Base-by-base conservation (phyloP, 2,329 filamentous ascomycete species). In the Calonectria pseudoturangicola region DNA sequence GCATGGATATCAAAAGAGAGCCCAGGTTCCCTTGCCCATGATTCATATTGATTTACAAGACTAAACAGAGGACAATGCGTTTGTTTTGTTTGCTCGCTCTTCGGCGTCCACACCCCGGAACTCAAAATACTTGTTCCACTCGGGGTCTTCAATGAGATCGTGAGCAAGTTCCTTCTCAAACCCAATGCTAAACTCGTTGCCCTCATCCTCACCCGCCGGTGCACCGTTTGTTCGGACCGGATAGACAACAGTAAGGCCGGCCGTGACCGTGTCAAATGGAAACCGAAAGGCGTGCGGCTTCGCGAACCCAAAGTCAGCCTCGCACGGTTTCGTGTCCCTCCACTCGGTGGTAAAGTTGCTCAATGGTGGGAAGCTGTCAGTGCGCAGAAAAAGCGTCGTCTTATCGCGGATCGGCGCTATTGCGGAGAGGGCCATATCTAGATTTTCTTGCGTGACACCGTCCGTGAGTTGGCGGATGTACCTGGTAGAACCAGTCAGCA, bases 401-500 rank as follows among this genome's bases (percentile, higher is more conserved):
- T 58, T 58, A 16, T 58, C 51, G 30, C 51, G 33, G 10, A 58
- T 9, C 3, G 30, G 30, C 10, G 30, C 51, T n/a, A 58, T 58
- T 36, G n/a, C 12, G 4, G 51, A 58, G 18, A 58, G 33, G 0
- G 51, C 51, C 4, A 25, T 13, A 8, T 58, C 51, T 2, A 39
- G n/a, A 12, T 16, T 39, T 39, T 58, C 30, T 21, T 58, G 51
- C n/a, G 51, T 58, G 3, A 58, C 51, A 18, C 30, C 28, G n/a
- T 58, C 36, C n/a, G 51, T 58, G 7, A 58, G 51, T 39, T 58
- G 51, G 18, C 51, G 51, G 33, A 58, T 58, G n/a, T 58, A 39
- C 51, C 51, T 58, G 12, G 7, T 13, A 39, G 5, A 25, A 2
- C 9, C 6, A 6, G 51, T 48, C 25, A 48, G 45, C 21, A 33